These are phyloP conservation scores for Verticillium nonalfalfae DNA, from an alignment of 2,329 filamentous ascomycete species.

Conservation along the genomic window DNA sequence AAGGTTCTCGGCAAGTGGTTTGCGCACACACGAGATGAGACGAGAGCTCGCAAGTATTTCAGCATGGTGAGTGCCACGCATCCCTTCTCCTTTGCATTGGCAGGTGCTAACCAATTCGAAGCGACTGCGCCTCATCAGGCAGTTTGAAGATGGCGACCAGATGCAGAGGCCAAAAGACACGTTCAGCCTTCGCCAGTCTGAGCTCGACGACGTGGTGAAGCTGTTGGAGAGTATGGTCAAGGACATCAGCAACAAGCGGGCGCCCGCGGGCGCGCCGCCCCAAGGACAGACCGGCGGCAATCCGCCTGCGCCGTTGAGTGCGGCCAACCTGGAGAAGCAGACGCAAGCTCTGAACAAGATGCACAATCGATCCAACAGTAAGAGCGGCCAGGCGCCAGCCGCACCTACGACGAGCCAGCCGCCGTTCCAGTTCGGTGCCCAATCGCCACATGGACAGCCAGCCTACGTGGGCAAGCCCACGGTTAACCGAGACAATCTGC, in stretches of 20 bases:
- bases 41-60: constrained; percentile 45
- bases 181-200: constrained; percentile 45
- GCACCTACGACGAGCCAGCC: constrained; percentile 52
- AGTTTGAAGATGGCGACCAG: constrained; percentile 44
- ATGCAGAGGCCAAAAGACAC: constrained; percentile 37
- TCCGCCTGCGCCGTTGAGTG: constrained; percentile 28
- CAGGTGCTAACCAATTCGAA: constrained; percentile 18
- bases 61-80: constrained; percentile 35
- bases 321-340: constrained; percentile 46
- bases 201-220: constrained; percentile 41
- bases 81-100: constrained; percentile 21
- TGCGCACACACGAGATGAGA: constrained; percentile 38
- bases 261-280: constrained; percentile 11
- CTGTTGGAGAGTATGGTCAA: constrained; percentile 47
- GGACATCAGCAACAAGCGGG: constrained; percentile 30
- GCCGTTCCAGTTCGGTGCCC: constrained; percentile 48
- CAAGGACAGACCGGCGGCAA: constrained; percentile 4
- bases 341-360: constrained; percentile 39
- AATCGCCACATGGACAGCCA: constrained; percentile 55
- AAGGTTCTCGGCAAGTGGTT: constrained; percentile 42
- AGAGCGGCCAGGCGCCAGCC: constrained; percentile 42
- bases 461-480: constrained; percentile 45
- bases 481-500: constrained; percentile 46
- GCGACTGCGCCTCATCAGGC: constrained; percentile 45
- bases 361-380: constrained; percentile 37